Base-by-base conservation (phyloP, 495 filamentous ascomycete species). In the Podospora australis region DNA sequence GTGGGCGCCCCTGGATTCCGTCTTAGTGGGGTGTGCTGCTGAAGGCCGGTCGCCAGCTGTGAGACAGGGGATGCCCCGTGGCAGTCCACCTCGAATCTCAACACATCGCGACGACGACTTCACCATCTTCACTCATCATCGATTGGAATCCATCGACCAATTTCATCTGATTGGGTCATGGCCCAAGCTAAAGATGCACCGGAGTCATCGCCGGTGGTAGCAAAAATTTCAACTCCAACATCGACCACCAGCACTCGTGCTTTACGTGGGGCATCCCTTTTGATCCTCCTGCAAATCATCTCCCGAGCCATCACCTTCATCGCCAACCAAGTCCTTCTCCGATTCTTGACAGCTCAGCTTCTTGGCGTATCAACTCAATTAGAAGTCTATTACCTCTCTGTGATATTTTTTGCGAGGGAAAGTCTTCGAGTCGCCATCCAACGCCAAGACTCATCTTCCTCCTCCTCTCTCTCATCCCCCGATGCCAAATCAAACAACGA, bases 351-450 rank as follows among this genome's bases (percentile, higher is more conserved):
- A 0, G 90, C 92, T 0, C 77, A 84, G 34, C 72, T 90, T 0
- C 75, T 97, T 1, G 92, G 90, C 3, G 74, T 92, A 22, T 86
- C 90, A 1, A 80, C 88, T 2, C 94, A 95, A 62, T 77, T 97
- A 3, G 92, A 99, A 51, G 78, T 97, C 2, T 95, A 86, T 64
- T 87, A 87, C 48, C 82, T 90, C 23, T 84, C 87, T 2, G 82
- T 94, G 9, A 72, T 97, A 2, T 96, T 89, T 63, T 97, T 97
- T 54, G 86, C 92, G 0, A 75, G 92, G 24, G 92, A 99, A 67
- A 87, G 83, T 46, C 69, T 97, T 34, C 79, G 92, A 14, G 81
- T 89, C 19, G 89, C 90, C 3, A 77, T 95, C 28, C 90, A 96
- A 64, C 77, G 91, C 49, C 86, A 95, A 50, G 73, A 79, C 22